These are phyloP conservation scores for Apiotrichum gracile DNA, from an alignment of 1,284 basidiomycete species.

Conservation along the genomic window DNA sequence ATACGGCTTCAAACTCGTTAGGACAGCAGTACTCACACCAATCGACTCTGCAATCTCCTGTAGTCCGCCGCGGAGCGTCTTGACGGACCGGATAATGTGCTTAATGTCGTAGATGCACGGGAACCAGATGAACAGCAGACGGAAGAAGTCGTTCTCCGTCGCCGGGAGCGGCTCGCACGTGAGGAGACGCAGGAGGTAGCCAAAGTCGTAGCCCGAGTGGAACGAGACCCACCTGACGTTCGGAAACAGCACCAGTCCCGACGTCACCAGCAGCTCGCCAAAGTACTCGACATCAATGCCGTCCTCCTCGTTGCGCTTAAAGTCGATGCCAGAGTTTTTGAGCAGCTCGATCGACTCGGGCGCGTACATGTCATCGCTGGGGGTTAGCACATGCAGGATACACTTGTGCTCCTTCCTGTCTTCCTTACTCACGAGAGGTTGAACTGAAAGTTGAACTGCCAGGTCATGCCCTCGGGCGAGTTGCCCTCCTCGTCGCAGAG, in stretches of 20 bases:
- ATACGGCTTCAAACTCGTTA: no score
- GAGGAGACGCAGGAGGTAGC: conserved; percentile 93
- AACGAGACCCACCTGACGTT: conserved; percentile 97
- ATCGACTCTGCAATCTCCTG: conserved; percentile 95
- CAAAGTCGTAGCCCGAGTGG: conserved; percentile 99
- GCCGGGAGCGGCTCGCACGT: conserved; percentile 82
- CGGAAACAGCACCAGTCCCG: conserved; percentile 80
- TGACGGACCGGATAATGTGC: conserved; percentile 84
- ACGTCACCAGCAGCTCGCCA: conserved; percentile 94
- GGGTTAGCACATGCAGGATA: neutral
- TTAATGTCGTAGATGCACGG: conserved; percentile 97
- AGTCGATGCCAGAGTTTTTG: conserved; percentile 92
- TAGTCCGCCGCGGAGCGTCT: conserved; percentile 84
- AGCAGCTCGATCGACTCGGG: conserved; percentile 93
- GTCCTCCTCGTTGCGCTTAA: conserved; percentile 83
- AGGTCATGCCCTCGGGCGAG: conserved; percentile 83
- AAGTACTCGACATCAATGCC: conserved; percentile 93
- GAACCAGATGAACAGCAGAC: conserved; percentile 86
- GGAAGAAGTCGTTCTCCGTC: conserved; percentile 86
- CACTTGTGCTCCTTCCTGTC: neutral
- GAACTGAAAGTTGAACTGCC: conserved; percentile 99
- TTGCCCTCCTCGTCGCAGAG: conserved; percentile 90
- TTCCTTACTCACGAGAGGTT: conserved; percentile 63
- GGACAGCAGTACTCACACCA: conserved; percentile 51
- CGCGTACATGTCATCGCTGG: conserved; percentile 93